Evolutionary conservation across 202 grass and related monocot genomes (phyloP).

Genomic region (Digitaria exilis): DNA sequence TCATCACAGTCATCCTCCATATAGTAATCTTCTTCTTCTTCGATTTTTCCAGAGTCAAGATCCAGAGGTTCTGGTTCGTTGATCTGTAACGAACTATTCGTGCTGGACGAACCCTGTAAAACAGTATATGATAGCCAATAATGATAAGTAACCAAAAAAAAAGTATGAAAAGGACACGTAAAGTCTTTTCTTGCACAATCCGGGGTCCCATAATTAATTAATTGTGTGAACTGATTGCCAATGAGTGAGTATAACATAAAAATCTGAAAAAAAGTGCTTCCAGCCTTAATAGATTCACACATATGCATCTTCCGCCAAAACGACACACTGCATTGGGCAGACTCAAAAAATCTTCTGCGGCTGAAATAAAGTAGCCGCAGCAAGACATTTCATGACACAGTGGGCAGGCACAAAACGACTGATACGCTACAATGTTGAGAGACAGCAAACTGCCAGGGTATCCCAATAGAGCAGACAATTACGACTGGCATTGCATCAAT

Average conservation of each 20-base stretch:
- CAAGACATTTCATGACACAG: neutral
- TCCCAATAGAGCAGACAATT: neutral
- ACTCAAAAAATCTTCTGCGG: neutral
- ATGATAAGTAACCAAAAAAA: neutral
- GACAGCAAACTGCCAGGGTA: neutral
- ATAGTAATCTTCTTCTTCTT: constrained; percentile 54
- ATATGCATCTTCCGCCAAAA: neutral
- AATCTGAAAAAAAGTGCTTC: neutral
- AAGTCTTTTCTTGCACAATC: neutral
- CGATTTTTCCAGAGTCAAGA: constrained; percentile 4
- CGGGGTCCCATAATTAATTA: neutral
- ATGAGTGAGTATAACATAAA: neutral
- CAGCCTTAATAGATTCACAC: neutral
- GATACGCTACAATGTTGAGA: neutral
- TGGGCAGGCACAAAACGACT: neutral
- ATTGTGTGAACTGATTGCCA: neutral
- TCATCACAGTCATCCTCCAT: constrained; percentile 47
- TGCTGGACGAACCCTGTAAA: constrained; percentile 55
- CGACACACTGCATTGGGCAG: neutral
- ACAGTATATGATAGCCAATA: constrained; percentile 4
- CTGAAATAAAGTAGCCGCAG: neutral
- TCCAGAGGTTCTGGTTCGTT: constrained; percentile 34
- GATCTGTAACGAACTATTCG: constrained; percentile 31
- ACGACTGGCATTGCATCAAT: constrained; percentile 17
- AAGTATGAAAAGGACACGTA: neutral